phyloP scores from a whole-genome alignment of 148 eudicot species.

The Rheum nobile region DNA sequence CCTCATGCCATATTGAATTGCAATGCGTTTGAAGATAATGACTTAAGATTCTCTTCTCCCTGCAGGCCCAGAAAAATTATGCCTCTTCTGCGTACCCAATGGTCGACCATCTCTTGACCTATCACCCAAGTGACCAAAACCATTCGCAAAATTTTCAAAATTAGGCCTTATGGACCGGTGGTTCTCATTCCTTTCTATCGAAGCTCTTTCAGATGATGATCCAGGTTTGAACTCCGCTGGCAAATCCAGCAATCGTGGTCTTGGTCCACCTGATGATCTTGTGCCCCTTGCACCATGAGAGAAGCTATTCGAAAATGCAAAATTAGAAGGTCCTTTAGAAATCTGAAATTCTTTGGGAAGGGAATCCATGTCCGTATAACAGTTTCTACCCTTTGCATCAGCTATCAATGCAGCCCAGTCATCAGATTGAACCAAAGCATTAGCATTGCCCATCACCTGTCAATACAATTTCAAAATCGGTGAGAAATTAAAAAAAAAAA shows the following conservation, averaged over 20 bases:
- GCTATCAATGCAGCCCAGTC: conserved; percentile 86
- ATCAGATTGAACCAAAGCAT: conserved; percentile 66
- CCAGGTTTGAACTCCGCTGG: conserved; percentile 58
- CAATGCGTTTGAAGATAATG: too few species aligned
- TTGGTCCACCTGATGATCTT: conserved; percentile 56
- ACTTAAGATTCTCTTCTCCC: conserved; percentile 27
- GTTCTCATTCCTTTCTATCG: conserved; percentile 41
- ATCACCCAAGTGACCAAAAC: conserved; percentile 29
- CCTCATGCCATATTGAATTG: too few species aligned
- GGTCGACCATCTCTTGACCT: conserved; percentile 38
- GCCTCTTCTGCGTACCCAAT: conserved; percentile 32
- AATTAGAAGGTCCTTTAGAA: conserved; percentile 36
- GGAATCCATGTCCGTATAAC: conserved; percentile 83
- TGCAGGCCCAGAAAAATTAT: conserved; percentile 24
- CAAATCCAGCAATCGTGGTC: conserved; percentile 55
- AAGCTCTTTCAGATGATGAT: conserved; percentile 58
- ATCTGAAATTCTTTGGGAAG: conserved; percentile 76
- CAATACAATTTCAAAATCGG: too few species aligned
- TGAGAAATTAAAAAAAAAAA: too few species aligned
- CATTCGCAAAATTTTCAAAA: conserved; percentile 27
- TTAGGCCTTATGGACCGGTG: conserved; percentile 28
- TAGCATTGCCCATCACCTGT: conserved; percentile 98
- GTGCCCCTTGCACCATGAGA: conserved; percentile 43
- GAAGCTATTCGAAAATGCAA: conserved; percentile 34
- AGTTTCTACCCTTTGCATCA: conserved; percentile 81